Percentiles rank a stretch among this genome's conserved stretches.
Conservation (phyloP, 164 flowering plant species). For the Piper longum region DNA sequence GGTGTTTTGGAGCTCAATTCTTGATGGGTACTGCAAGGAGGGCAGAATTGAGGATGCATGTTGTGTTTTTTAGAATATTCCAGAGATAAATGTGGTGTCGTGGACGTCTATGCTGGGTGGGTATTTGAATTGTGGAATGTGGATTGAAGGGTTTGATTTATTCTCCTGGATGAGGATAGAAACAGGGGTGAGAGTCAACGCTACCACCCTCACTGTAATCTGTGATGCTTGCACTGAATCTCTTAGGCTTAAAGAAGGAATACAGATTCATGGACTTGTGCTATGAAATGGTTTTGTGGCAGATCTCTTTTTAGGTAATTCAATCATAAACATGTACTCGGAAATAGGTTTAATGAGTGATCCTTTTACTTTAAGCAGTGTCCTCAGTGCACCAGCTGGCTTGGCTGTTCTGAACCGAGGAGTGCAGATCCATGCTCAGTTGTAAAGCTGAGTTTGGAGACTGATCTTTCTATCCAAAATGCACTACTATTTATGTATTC, state of each 20-base stretch:
- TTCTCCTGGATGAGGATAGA: slow-evolving; percentile 32
- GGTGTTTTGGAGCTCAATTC: slow-evolving; percentile 33
- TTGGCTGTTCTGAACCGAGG: slow-evolving; percentile 28
- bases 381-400: slow-evolving; percentile 35
- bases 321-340: slow-evolving; percentile 33
- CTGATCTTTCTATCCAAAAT: slow-evolving; percentile 25
- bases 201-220: slow-evolving; percentile 21
- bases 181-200: slow-evolving; percentile 11
- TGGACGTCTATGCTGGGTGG: slow-evolving; percentile 38
- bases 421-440: slow-evolving; percentile 27
- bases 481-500: slow-evolving; percentile 34
- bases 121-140: slow-evolving; percentile 18
- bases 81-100: slow-evolving; percentile 30
- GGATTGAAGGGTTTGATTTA: slow-evolving; percentile 19
- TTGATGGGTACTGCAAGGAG: slow-evolving; percentile 26
- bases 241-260: slow-evolving; percentile 17
- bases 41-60: slow-evolving; percentile 23
- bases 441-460: slow-evolving; percentile 16
- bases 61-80: slow-evolving; percentile 23
- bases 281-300: slow-evolving; percentile 22
- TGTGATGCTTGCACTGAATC: slow-evolving; percentile 24
- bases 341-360: slow-evolving; percentile 18
- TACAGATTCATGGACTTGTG: slow-evolving; percentile 32
- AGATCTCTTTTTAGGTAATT: slow-evolving; percentile 29
- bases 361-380: slow-evolving; percentile 25